Evolutionary conservation across 2,329 filamentous ascomycete species (phyloP).

Genomic region (Botrytis deweyae): DNA sequence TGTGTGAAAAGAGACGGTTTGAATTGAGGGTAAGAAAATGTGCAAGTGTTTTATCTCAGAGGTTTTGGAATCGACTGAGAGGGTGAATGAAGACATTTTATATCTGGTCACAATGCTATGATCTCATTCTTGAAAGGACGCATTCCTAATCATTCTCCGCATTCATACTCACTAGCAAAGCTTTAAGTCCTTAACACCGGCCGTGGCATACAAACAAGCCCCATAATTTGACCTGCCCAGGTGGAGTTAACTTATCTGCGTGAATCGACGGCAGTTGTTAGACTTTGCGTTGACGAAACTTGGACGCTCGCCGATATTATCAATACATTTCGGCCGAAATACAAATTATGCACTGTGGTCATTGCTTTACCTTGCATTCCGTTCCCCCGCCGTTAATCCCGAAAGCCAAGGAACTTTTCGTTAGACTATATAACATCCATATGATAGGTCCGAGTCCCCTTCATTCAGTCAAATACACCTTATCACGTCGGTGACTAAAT

Average conservation of each 20-base stretch:
- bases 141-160: slow-evolving; percentile 7
- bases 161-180: background rate
- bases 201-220: background rate
- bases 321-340: background rate
- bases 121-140: background rate
- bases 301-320: background rate
- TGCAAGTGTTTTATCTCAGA: background rate
- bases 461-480: background rate
- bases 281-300: background rate
- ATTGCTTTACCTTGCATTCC: background rate
- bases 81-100: background rate
- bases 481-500: background rate
- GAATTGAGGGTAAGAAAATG: background rate
- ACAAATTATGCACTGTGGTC: background rate
- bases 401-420: background rate
- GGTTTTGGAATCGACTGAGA: background rate
- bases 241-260: background rate
- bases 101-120: background rate
- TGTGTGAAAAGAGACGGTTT: background rate
- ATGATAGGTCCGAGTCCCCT: background rate
- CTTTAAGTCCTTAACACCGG: background rate
- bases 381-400: background rate
- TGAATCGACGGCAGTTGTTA: background rate
- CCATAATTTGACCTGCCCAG: background rate
- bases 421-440: background rate